Evolutionary conservation across 306 rosid species (phyloP).

Genomic region (Canavalia ensiformis): DNA sequence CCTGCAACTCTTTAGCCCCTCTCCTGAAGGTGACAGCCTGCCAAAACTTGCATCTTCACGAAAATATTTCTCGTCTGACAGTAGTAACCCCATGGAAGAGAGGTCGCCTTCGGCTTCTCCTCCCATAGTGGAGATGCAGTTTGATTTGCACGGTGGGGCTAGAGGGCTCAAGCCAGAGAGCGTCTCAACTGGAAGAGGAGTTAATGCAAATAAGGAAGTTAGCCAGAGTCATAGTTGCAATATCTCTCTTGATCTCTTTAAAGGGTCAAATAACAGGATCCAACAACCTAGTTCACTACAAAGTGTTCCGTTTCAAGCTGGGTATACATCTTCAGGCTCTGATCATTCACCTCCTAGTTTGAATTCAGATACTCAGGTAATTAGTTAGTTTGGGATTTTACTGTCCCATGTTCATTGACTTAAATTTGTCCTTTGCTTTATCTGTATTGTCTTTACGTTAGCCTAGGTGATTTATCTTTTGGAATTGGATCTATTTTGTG

Average conservation of each 20-base stretch:
- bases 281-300: constrained; percentile 66
- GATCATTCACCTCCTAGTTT: constrained; percentile 94
- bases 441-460: not conserved
- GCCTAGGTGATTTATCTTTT: constrained; percentile 31
- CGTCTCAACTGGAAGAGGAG: constrained; percentile 49
- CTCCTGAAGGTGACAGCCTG: constrained; percentile 66
- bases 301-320: constrained; percentile 79
- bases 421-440: not conserved
- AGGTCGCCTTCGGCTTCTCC: constrained; percentile 87
- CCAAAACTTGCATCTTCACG: constrained; percentile 65
- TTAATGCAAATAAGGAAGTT: constrained; percentile 53
- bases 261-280: constrained; percentile 64
- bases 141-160: constrained; percentile 66
- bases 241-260: constrained; percentile 80
- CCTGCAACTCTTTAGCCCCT: constrained; percentile 79
- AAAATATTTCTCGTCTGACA: constrained; percentile 89
- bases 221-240: constrained; percentile 56
- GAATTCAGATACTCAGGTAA: constrained; percentile 92
- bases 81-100: constrained; percentile 85
- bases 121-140: constrained; percentile 69
- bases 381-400: constrained; percentile 48
- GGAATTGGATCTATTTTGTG: constrained; percentile 35
- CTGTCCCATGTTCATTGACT: not conserved
- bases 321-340: constrained; percentile 85
- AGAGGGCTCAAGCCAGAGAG: constrained; percentile 59